These are phyloP conservation scores for Leucocoprinus birnbaumii DNA, from an alignment of 768 basidiomycete genomes.

Conservation along the genomic window DNA sequence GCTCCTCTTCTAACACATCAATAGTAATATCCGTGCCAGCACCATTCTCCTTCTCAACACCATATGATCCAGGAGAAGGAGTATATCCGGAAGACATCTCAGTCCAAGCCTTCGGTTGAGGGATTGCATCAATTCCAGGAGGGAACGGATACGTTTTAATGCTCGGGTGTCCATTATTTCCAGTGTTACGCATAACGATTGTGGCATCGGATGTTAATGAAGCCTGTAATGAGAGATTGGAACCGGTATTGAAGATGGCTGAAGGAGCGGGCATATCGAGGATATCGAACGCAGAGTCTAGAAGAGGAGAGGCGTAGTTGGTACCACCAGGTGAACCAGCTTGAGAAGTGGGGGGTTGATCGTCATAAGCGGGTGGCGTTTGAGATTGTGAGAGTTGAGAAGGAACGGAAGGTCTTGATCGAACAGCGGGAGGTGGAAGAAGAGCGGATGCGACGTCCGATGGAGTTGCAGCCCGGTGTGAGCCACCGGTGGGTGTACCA, in stretches of 20 bases:
- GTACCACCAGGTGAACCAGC: background rate
- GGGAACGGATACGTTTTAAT: constrained; percentile 28
- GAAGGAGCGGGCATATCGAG: constrained; percentile 47
- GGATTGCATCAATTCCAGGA: constrained; percentile 32
- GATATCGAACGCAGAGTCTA: constrained; percentile 20
- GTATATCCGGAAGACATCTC: constrained; percentile 16
- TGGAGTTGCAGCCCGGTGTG: constrained; percentile 48
- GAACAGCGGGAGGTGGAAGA: background rate
- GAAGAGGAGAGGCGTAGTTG: constrained; percentile 1
- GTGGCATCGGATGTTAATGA: constrained; percentile 1
- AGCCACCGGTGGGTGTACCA: constrained; percentile 33
- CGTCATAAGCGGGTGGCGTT: constrained; percentile 23
- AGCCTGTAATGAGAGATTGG: constrained; percentile 28
- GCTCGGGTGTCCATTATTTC: constrained; percentile 8
- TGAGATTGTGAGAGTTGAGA: constrained; percentile 17
- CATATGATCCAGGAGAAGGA: constrained; percentile 14
- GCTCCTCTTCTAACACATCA: constrained; percentile 68
- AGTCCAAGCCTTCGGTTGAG: constrained; percentile 28
- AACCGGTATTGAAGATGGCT: constrained; percentile 49
- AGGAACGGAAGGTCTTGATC: constrained; percentile 21
- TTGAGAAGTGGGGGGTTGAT: constrained; percentile 11
- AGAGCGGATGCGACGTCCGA: constrained; percentile 19
- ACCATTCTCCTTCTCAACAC: constrained; percentile 22
- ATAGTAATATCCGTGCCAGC: constrained; percentile 40
- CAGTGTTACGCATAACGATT: background rate